Evolutionary conservation across 1,284 basidiomycete genomes (phyloP).

Genomic region (Singerocomus inundabilis): DNA sequence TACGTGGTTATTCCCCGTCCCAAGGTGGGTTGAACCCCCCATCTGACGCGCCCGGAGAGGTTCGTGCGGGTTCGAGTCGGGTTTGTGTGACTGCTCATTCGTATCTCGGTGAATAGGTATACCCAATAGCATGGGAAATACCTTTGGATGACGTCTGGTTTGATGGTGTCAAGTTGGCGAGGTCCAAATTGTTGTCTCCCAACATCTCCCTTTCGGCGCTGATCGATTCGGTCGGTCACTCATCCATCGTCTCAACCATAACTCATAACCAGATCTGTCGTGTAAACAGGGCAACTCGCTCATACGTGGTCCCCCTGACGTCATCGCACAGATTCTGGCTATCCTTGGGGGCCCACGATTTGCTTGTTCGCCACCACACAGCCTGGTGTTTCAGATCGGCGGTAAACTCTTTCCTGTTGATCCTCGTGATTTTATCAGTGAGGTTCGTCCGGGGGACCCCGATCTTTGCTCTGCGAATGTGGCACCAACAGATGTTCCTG

Average conservation of each 20-base stretch:
- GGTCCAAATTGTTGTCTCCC: constrained; percentile 29
- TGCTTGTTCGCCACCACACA: constrained; percentile 50
- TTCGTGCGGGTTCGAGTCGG: constrained; percentile 23
- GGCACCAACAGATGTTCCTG: constrained; percentile 51
- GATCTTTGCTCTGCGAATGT: constrained; percentile 49
- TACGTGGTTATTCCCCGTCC: constrained; percentile 43
- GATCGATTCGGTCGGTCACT: constrained; percentile 34
- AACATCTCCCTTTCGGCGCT: constrained; percentile 36
- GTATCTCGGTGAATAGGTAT: constrained; percentile 20
- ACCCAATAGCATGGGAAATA: constrained; percentile 39
- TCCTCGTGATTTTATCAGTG: constrained; percentile 58
- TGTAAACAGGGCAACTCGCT: constrained; percentile 49
- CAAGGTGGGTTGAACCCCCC: constrained; percentile 46
- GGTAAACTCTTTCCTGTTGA: constrained; percentile 64
- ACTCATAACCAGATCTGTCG: too few relatives aligned
- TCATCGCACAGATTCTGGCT: constrained; percentile 43
- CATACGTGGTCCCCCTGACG: constrained; percentile 53
- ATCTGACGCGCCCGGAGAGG: constrained; percentile 46
- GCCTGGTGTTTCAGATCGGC: constrained; percentile 58
- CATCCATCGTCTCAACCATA: not conserved
- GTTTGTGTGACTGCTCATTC: constrained; percentile 7
- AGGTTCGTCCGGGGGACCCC: constrained; percentile 38
- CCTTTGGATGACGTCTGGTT: constrained; percentile 37
- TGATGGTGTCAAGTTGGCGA: constrained; percentile 33
- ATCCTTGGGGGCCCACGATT: constrained; percentile 38